Base-by-base conservation (phyloP, 345 rosid species). In the Citrus cavaleriei region DNA sequence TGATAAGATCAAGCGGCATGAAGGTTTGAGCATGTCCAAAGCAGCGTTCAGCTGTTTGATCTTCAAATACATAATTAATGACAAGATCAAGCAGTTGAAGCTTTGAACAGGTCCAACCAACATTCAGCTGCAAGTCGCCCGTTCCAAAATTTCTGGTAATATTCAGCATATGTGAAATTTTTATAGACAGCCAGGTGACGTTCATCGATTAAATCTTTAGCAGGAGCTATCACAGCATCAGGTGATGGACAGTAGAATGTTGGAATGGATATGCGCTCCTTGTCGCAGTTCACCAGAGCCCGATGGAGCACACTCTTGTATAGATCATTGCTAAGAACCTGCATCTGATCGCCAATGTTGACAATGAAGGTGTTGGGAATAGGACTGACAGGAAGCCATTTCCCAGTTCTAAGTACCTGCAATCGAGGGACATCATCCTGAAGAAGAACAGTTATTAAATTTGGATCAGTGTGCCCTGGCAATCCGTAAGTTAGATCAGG, bases 321-420 rank as follows among this genome's bases (percentile, higher is more conserved):
- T 42, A 71, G 69, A 64, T 80, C 88, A 58, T 89, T 89, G 79
- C 90, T 89, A 10, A 87, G 70, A 4, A 79, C 90, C 87, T 84
- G 32, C 84, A 95, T 85, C 83, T 91, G 97, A 72, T 91, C 97
- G 1, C 97, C 97, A 18, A 88, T 78, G 83, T 93, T 95, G 88
- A 92, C 87, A 2, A 42, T 12, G 49, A 42, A 42, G 49, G 1
- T 87, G 80, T 60, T 93, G 89, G 19, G 98, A 88, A 79, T 78
- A 16, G 97, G 98, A 75, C 89, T 60, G 59, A 91, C 91, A 46
- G 93, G 82, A 35, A 92, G 57, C 98, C 98, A 93, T 34, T 84
- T 90, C 51, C 92, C 89, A 62, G 84, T 72, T 49, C 81, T 89
- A 25, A 90, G 88, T 54, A 91, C 90, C 79, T 93, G 49, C 37